Evolutionary conservation across 2,329 filamentous ascomycete species (phyloP).

Genomic region (Aspergillus fumigatiaffinis): DNA sequence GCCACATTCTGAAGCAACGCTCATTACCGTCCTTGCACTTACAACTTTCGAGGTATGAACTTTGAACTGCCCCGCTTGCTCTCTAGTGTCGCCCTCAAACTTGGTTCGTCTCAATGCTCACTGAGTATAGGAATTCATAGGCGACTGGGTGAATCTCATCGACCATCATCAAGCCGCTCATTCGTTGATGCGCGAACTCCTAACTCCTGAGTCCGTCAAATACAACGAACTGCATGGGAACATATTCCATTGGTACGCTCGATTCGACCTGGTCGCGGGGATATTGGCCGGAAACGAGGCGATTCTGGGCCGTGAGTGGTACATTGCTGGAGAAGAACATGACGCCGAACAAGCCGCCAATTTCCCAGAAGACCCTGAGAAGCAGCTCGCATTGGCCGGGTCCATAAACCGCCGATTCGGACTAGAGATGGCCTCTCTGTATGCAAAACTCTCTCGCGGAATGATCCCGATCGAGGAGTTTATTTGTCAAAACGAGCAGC

Average conservation of each 20-base stretch:
- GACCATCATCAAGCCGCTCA: slow-evolving; percentile 89
- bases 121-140: slow-evolving; percentile 72
- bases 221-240: slow-evolving; percentile 67
- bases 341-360: slow-evolving; percentile 56
- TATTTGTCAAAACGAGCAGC: slow-evolving; percentile 54
- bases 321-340: slow-evolving; percentile 60
- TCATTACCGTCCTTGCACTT: slow-evolving; percentile 85
- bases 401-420: slow-evolving; percentile 68
- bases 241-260: slow-evolving; percentile 81
- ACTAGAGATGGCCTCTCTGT: slow-evolving; percentile 74
- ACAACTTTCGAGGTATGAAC: slow-evolving; percentile 80
- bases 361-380: slow-evolving; percentile 60
- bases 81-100: neutral
- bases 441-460: slow-evolving; percentile 63
- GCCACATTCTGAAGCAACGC: slow-evolving; percentile 66
- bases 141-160: slow-evolving; percentile 91
- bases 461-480: slow-evolving; percentile 65
- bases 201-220: slow-evolving; percentile 71
- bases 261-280: slow-evolving; percentile 81
- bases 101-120: slow-evolving; percentile 8
- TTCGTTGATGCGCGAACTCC: slow-evolving; percentile 72
- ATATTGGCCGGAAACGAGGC: slow-evolving; percentile 77
- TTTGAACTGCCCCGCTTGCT: neutral
- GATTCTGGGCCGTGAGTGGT: slow-evolving; percentile 74
- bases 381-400: slow-evolving; percentile 64